Evolutionary conservation across 257 asterid species (phyloP).

Genomic region (Echium plantagineum): DNA sequence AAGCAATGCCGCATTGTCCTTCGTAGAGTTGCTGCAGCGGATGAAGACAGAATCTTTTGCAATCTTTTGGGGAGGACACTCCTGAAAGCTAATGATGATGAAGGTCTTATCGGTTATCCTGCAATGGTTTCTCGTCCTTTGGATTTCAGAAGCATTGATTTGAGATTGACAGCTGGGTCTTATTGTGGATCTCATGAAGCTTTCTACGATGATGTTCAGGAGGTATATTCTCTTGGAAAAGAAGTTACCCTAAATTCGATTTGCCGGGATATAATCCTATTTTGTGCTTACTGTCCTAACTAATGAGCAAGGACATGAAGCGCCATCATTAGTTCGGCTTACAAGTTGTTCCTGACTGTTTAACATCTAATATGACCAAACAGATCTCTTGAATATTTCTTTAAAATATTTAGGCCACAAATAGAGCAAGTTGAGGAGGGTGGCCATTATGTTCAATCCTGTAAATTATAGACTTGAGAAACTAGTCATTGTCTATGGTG

Average conservation of each 20-base stretch:
- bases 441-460: background rate
- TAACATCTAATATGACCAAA: background rate
- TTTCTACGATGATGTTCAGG: constrained; percentile 82
- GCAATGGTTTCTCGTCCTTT: constrained; percentile 90
- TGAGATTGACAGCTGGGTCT: constrained; percentile 82
- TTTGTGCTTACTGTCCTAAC: background rate
- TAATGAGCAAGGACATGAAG: background rate
- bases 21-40: constrained; percentile 56
- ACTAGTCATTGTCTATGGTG: background rate
- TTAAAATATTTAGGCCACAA: background rate
- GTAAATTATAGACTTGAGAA: background rate
- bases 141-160: constrained; percentile 87
- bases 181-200: constrained; percentile 89
- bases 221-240: constrained; percentile 34
- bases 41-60: constrained; percentile 75
- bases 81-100: constrained; percentile 62
- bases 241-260: background rate
- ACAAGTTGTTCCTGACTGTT: background rate
- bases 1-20: constrained; percentile 86
- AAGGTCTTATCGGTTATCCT: constrained; percentile 83
- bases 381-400: background rate
- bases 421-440: background rate
- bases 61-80: constrained; percentile 69
- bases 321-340: background rate
- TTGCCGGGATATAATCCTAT: background rate